Evolutionary conservation across 1,284 basidiomycete genomes (phyloP), one percentile per base, ranked within the genome.

Genomic region (Mrakiaceae sp.): DNA sequence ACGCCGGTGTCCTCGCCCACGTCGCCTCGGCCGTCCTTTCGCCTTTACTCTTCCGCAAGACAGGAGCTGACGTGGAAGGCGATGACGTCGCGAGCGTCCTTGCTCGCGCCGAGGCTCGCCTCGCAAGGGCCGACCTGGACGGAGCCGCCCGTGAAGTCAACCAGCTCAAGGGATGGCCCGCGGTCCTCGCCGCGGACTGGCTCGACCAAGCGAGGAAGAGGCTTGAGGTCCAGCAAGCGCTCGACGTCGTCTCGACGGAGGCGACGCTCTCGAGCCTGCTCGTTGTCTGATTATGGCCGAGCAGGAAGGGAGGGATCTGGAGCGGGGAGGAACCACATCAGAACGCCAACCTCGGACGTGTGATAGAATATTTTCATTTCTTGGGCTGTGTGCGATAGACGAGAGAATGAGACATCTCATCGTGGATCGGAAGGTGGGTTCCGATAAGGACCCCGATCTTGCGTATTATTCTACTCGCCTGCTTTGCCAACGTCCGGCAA

Each of bases 91-190:
- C 91, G 64, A 90, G 88, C 71, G 85, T 91, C 58, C 75, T 99
- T 52, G 86, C 93, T 3, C 79, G 95, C 63, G 92, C 92, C n/a
- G 90, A 96, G 77, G 86, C 88, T 76, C 84, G 88, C 73, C 77
- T 98, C 72, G 87, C 87, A 68, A 87, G 93, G 78, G 93, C 95
- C 80, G 90, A 98, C 73, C 78, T 99, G 69, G 94, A 98, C 71
- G 84, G 82, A 68, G 95, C 96, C 11, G 80, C 93, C 48, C 80
- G 95, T 64, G 93, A 98, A 78, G 79, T 98, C 55, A 99, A 98
- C 77, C 87, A 90, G 75, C 78, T 98, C 67, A 83, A 80, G 56
- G 92, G 94, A 0, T 88, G 91, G 72, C 87, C 94, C 3, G 90
- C 87, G 74, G 78, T 84, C 63, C 76, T 98, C 64, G 79, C 95